These are phyloP conservation scores for Boletus pseudopeckii DNA, from an alignment of 768 basidiomycete species.

Conservation along the genomic window DNA sequence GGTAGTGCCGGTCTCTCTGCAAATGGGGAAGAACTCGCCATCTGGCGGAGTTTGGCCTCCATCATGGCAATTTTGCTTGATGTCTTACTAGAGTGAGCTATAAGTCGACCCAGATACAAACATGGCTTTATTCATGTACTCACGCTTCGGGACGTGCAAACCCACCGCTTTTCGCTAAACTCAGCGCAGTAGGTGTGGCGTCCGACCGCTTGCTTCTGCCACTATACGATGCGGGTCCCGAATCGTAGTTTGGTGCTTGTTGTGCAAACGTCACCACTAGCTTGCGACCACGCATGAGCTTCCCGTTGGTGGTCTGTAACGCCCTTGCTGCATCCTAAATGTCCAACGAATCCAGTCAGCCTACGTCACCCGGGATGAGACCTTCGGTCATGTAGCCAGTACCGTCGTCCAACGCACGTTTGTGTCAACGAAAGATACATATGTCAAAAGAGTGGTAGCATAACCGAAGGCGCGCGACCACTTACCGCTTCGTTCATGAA, in stretches of 20 bases:
- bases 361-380: constrained; percentile 1
- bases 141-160: constrained; percentile 48
- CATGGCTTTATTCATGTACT: constrained; percentile 12
- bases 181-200: constrained; percentile 77
- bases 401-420: constrained; percentile 19
- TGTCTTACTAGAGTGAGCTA: constrained; percentile 47
- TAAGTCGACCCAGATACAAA: constrained; percentile 10
- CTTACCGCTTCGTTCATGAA: constrained; percentile 77
- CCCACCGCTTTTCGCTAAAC: constrained; percentile 74
- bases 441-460: constrained; percentile 25
- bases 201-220: constrained; percentile 48
- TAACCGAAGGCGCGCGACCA: constrained; percentile 27
- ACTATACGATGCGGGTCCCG: constrained; percentile 31
- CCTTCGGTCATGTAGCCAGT: constrained; percentile 22
- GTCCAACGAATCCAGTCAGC: constrained; percentile 21
- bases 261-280: constrained; percentile 90
- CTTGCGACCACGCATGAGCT: constrained; percentile 81
- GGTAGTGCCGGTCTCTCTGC: constrained; percentile 23
- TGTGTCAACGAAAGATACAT: constrained; percentile 19
- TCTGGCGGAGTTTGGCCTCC: constrained; percentile 90
- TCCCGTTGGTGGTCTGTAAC: constrained; percentile 67
- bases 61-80: constrained; percentile 89
- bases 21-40: constrained; percentile 43
- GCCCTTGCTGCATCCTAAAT: constrained; percentile 85
- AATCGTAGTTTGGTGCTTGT: constrained; percentile 56